Percentiles rank a stretch among this genome's conserved stretches.
Evolutionary conservation across 129 eudicot genomes (phyloP).

Genomic region (Chrysanthemum lavandulifolium): DNA sequence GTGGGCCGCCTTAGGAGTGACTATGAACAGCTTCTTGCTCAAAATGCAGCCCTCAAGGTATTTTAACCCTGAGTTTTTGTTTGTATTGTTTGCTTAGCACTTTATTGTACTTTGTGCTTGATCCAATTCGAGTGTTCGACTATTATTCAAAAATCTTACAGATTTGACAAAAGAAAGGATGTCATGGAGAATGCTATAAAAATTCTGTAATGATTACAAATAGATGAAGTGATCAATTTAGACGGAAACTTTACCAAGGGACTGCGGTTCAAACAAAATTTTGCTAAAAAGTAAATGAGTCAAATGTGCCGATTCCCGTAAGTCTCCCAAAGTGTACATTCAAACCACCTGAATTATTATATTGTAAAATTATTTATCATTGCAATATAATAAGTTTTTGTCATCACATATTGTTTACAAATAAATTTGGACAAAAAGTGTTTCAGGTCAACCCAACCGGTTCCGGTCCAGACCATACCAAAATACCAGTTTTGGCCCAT

Average conservation of each 20-base stretch:
- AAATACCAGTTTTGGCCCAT: too few species aligned
- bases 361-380: too few species aligned
- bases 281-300: neutral
- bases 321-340: too few species aligned
- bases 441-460: neutral
- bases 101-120: neutral
- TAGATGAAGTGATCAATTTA: neutral
- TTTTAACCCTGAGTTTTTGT: neutral
- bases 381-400: too few species aligned
- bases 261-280: neutral
- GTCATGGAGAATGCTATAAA: neutral
- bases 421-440: neutral
- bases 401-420: too few species aligned
- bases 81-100: conserved; percentile 9
- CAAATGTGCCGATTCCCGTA: too few species aligned
- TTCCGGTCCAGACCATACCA: too few species aligned
- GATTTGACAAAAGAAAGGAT: neutral
- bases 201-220: neutral
- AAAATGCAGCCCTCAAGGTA: conserved; percentile 87
- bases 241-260: neutral
- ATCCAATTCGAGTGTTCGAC: neutral
- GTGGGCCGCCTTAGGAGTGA: conserved; percentile 67
- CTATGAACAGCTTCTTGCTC: conserved; percentile 73
- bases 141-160: neutral
- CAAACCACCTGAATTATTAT: too few species aligned